phyloP scores from a whole-genome alignment of 2,329 filamentous ascomycete species.

The Ophiostoma ips region DNA sequence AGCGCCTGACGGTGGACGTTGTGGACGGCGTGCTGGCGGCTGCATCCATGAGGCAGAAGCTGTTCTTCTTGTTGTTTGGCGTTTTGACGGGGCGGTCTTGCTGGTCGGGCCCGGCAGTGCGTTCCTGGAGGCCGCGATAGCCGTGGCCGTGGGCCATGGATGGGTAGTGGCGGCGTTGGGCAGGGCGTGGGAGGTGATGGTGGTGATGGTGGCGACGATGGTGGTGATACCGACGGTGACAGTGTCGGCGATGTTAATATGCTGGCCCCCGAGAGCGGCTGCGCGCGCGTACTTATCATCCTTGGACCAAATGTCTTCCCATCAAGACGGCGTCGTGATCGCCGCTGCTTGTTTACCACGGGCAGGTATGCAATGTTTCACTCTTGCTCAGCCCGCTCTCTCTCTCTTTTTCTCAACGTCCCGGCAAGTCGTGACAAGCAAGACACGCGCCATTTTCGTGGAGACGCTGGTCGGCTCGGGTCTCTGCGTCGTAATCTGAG shows the following conservation, averaged over 20 bases:
- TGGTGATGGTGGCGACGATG: too few species aligned
- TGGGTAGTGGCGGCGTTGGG: constrained; percentile 6
- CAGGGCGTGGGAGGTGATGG: too few species aligned
- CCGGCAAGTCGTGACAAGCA: background rate
- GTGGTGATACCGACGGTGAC: too few species aligned
- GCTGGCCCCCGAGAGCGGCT: too few species aligned
- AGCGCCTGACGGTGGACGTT: constrained; percentile 8
- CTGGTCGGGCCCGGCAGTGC: background rate
- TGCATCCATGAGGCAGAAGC: background rate
- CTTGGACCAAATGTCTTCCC: too few species aligned
- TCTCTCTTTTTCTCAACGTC: background rate
- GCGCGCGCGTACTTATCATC: too few species aligned
- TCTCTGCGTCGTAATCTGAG: background rate
- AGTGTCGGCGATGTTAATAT: too few species aligned
- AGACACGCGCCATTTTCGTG: background rate
- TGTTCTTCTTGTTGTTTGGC: background rate
- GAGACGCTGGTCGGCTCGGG: too few species aligned
- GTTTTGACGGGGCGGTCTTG: background rate
- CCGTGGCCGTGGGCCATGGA: constrained; percentile 5
- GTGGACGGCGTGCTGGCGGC: background rate
- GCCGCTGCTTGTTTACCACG: too few species aligned
- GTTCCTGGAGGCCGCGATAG: background rate
- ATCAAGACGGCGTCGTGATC: too few species aligned
- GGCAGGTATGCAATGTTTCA: too few species aligned
- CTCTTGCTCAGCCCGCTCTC: background rate